phyloP scores from a whole-genome alignment of 2,329 filamentous ascomycete genomes.

The Aspergillus bombycis region DNA sequence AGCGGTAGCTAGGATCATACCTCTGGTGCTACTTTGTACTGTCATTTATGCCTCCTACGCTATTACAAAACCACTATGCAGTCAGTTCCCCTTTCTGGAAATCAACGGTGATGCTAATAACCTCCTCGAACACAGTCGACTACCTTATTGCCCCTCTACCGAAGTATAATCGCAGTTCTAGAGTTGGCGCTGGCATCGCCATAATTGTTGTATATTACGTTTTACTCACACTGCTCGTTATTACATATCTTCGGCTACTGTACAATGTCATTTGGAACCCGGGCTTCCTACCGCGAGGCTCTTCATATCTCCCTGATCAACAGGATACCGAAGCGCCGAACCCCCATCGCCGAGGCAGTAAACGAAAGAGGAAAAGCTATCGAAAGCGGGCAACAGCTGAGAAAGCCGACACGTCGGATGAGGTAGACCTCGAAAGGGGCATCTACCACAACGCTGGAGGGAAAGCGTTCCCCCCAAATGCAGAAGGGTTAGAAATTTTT shows the following conservation, averaged over 20 bases:
- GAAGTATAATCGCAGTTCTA: slow-evolving; percentile 42
- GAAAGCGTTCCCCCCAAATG: slow-evolving; percentile 53
- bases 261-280: slow-evolving; percentile 70
- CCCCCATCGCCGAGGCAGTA: slow-evolving; percentile 19
- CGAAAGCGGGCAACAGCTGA: slow-evolving; percentile 27
- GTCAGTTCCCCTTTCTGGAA: slow-evolving; percentile 52
- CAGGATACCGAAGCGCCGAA: slow-evolving; percentile 23
- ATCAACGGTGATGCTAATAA: slow-evolving; percentile 1
- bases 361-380: slow-evolving; percentile 29
- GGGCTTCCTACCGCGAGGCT: slow-evolving; percentile 71
- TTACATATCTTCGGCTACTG: slow-evolving; percentile 72
- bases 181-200: slow-evolving; percentile 64
- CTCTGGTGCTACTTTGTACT: slow-evolving; percentile 66
- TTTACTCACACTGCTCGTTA: slow-evolving; percentile 67
- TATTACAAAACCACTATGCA: slow-evolving; percentile 67
- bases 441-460: slow-evolving; percentile 27
- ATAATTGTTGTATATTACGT: slow-evolving; percentile 75
- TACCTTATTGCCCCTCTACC: slow-evolving; percentile 65
- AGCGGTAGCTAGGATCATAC: slow-evolving; percentile 68
- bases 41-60: slow-evolving; percentile 74
- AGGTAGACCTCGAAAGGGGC: slow-evolving; percentile 34
- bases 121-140: slow-evolving; percentile 57
- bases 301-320: slow-evolving; percentile 38
- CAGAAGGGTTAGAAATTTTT: slow-evolving; percentile 72
- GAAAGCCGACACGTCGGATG: slow-evolving; percentile 22